These are phyloP conservation scores for Euphorbia celastroides DNA, from an alignment of 441 rosid species.

Conservation along the genomic window DNA sequence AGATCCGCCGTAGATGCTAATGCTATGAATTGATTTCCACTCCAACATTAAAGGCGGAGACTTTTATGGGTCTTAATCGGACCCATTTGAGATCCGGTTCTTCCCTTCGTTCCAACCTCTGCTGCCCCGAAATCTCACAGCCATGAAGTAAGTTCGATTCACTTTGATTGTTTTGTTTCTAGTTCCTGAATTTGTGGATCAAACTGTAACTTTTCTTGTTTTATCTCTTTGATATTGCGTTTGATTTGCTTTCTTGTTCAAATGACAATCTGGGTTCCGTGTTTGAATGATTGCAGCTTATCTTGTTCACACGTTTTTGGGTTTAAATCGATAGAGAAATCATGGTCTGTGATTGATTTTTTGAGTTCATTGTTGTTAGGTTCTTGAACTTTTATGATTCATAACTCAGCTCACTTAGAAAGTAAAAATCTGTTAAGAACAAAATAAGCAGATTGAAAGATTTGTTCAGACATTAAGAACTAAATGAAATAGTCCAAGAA, in stretches of 20 bases:
- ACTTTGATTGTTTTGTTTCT: not conserved
- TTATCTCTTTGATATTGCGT: not conserved
- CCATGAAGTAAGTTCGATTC: constrained; percentile 47
- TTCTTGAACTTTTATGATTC: no score
- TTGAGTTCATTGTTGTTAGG: no score
- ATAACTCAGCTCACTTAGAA: not conserved
- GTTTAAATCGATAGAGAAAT: not conserved
- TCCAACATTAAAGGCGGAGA: constrained; percentile 17
- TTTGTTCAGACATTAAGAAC: no score
- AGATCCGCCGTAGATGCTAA: constrained; percentile 37
- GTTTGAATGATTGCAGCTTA: not conserved
- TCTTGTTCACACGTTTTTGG: not conserved
- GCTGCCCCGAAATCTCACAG: constrained; percentile 31
- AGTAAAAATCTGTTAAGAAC: no score
- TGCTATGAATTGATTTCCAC: constrained; percentile 17
- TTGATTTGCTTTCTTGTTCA: not conserved
- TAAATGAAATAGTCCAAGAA: no score
- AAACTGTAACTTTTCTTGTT: not conserved
- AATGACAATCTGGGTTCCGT: not conserved
- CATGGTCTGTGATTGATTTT: not conserved
- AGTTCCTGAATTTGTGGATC: constrained; percentile 1
- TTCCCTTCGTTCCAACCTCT: constrained; percentile 29
- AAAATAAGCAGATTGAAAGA: no score
- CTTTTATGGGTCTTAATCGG: constrained; percentile 38
- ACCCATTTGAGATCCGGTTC: constrained; percentile 22